Base-by-base conservation (phyloP, 441 rosid genomes). In the Croton setiger region DNA sequence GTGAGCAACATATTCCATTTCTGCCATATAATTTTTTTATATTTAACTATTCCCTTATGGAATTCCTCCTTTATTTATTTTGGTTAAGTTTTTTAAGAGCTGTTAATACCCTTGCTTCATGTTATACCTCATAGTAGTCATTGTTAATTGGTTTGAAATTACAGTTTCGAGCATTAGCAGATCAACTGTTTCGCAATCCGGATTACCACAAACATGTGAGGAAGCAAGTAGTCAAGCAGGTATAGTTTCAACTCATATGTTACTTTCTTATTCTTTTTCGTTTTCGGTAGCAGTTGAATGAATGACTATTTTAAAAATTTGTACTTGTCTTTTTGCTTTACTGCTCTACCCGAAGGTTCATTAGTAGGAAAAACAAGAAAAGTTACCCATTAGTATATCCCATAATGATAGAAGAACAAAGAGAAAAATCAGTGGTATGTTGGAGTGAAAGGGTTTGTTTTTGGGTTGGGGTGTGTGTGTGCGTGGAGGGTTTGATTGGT, bases 101-200 rank as follows among this genome's bases (percentile, higher is more conserved):
- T 35, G 8, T 14, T 14, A 0, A 3, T 31, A 0, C 43, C 13
- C 54, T 17, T 33, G 53, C 67, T 67, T 68, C 66, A 68, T 80
- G 5, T 31, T 14, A 21, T 21, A 37, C 8, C 4, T 53, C 3
- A 53, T 37, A 13, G 2, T 52, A 5, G 37, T 5, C 36, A 23
- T 1, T 23, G 43, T 35, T 51, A 33, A 52, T 53, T 66, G 60
- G 36, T n/a, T 54, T 36, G 44, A 49, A 64, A 80, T 58, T 2
- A 60, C 80, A 94, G 98, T 94, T 94, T 71, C 95, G 97, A 78
- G 97, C 98, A 57, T 75, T 94, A 75, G 93, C 98, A 64, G 98
- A 94, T 80, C 98, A 94, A 81, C 79, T 91, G 77, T 88, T 87
- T 78, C 86, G 91, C 44, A 86, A 82, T 82, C 84, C 96, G 70